phyloP scores from a whole-genome alignment of 106 monocot genomes.

The Allium sativum region DNA sequence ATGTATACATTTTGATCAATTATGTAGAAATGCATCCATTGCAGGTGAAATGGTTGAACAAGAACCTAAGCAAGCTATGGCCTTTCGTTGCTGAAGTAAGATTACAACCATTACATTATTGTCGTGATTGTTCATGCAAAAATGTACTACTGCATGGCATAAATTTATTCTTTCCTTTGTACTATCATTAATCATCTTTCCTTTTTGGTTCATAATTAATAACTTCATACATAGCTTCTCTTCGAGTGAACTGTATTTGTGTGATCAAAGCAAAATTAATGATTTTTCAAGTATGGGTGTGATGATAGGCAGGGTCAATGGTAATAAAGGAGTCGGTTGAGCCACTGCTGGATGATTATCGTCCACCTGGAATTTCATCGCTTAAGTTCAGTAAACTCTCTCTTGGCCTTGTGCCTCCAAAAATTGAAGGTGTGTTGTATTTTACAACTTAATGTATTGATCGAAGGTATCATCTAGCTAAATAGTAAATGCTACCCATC shows the following conservation, averaged over 20 bases:
- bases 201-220: slow-evolving; percentile 14
- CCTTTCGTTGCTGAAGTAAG: slow-evolving; percentile 92
- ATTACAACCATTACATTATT: neutral
- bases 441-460: too few relatives aligned
- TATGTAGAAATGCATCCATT: neutral
- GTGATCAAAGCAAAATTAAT: too few relatives aligned
- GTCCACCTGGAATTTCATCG: slow-evolving; percentile 91
- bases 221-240: too few relatives aligned
- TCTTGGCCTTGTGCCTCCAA: slow-evolving; percentile 86
- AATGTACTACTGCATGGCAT: neutral
- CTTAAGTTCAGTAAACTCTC: slow-evolving; percentile 94
- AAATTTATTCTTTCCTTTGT: neutral
- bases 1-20: too few relatives aligned
- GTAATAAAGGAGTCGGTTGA: slow-evolving; percentile 91
- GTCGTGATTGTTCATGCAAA: neutral
- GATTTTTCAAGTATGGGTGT: too few relatives aligned
- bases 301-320: slow-evolving; percentile 52
- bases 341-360: slow-evolving; percentile 87
- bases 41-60: slow-evolving; percentile 61
- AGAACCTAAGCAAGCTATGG: slow-evolving; percentile 84
- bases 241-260: too few relatives aligned
- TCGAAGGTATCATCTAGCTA: too few relatives aligned
- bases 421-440: slow-evolving; percentile 74
- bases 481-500: too few relatives aligned
- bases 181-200: neutral